Evolutionary conservation across 345 rosid genomes (phyloP).

Genomic region (Eucalyptus tenuipes): DNA sequence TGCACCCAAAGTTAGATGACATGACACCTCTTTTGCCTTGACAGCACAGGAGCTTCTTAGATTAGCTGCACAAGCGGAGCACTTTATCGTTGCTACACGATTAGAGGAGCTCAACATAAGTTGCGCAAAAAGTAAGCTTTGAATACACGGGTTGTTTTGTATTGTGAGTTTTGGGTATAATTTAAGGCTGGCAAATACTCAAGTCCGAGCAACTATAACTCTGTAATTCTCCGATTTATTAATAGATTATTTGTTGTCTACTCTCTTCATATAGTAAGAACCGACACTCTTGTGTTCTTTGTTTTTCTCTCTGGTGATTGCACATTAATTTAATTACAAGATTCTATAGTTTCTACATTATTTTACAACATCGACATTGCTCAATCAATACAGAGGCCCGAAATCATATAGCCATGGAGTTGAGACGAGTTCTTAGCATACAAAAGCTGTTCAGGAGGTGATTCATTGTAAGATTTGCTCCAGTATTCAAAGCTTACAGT

Average conservation of each 20-base stretch:
- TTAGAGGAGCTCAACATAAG: not conserved
- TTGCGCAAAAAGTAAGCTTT: not conserved
- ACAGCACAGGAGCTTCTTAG: no score
- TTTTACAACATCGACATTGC: not conserved
- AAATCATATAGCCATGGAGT: not conserved
- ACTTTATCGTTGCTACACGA: not conserved
- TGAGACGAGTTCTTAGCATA: not conserved
- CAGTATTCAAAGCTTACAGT: no score
- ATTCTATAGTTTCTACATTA: not conserved
- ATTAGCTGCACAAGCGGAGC: no score
- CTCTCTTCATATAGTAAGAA: not conserved
- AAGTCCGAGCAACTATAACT: not conserved
- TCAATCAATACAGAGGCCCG: not conserved
- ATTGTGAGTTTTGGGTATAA: not conserved
- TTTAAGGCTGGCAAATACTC: not conserved
- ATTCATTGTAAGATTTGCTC: no score
- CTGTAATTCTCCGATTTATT: not conserved
- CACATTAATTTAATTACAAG: not conserved
- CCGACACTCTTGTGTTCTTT: not conserved
- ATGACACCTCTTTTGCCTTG: not conserved
- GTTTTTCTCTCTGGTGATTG: not conserved
- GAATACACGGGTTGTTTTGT: not conserved
- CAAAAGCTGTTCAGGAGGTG: not conserved
- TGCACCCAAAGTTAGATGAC: not conserved
- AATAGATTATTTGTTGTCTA: not conserved